Base-by-base conservation (phyloP, 805 yeast species). In the Starmera amethionina region DNA sequence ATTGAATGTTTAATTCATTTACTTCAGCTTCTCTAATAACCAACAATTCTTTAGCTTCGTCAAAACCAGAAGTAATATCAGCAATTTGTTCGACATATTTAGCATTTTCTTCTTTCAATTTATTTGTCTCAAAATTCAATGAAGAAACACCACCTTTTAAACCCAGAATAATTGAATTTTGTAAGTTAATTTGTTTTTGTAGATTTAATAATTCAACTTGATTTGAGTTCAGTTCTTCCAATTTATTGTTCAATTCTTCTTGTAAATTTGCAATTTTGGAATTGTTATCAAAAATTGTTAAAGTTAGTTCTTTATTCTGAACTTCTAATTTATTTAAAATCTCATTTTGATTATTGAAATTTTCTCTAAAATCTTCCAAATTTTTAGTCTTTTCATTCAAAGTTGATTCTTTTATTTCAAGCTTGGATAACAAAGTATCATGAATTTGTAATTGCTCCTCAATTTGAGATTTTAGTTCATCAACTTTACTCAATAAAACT, bases 11-110 rank as follows among this genome's bases (percentile, higher is more conserved):
- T 25, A 57, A 37, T 39, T 56, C 59, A 34, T 46, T 48, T 32
- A 55, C 56, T 35, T 56, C 60, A 3, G 57, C 57, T 34, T 49
- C 49, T 45, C 56, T 53, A 12, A 53, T 38, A 3, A 46, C 39
- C 35, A 54, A 37, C 1, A 45, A 34, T 19, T 55, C 57, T 27
- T 43, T 34, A 12, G 44, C 30, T 28, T 51, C 55, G 3, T 25
- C 25, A 14, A 53, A 37, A 14, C 42, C 32, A 8, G 28, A 16
- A 9, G 30, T 7, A 19, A 39, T 15, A 8, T 5, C 33, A 8
- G 12, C 10, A 16, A 35, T 18, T 8, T n/a, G 10, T n/a, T 10
- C 13, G 1, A 27, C 13, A 12, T 34, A 16, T 19, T 22, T n/a
- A 5, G 13, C 7, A 4, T 5, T 3, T 13, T 28, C 10, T 3